Base-by-base conservation (phyloP, 495 filamentous ascomycete species). In the Pyronema domesticum region DNA sequence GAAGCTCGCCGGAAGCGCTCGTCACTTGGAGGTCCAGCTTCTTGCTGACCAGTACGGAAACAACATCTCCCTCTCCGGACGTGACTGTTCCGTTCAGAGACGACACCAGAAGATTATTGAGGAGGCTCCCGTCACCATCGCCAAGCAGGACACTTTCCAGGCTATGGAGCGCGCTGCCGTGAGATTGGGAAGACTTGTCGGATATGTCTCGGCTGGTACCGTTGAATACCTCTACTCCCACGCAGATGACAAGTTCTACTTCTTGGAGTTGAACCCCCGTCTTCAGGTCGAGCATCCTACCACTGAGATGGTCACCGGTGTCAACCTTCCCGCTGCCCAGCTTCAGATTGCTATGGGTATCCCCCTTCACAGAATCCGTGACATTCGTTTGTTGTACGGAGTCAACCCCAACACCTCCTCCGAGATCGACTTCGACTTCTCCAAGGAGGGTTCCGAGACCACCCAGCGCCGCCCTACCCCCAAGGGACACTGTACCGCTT, bases 51-150 rank as follows among this genome's bases (percentile, higher is more conserved):
- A 99, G 76, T 99, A 99, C 68, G 93, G 93, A 55, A 95, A 99
- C 76, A 96, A 96, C 70, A 95, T 99, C 64, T 99, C 91, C 3
- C 77, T 99, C 18, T 96, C 96, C 62, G 91, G 91, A 59, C 80
- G 91, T 81, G 91, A 99, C 73, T 99, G 91, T 69, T 99, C 91
- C 57, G 91, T 99, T 1, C 91, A 99, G 72, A 82, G 91, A 70
- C 78, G 91, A 71, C 91, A 99, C 72, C 91, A 99, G 71, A 99
- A 99, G 74, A 99, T 99, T 69, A 99, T 99, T 59, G 91, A 99
- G 70, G 91, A 99, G 70, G 91, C 91, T 5, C 91, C 91, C 10
- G 91, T 95, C 35, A 99, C 91, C 8, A 89, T 99, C 52, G 91
- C 91, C 19, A 91, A 85, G 64, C 76, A 79, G 19, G 68, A 71